These are phyloP conservation scores for Lentinus brumalis DNA, from an alignment of 768 basidiomycete genomes.

Conservation along the genomic window DNA sequence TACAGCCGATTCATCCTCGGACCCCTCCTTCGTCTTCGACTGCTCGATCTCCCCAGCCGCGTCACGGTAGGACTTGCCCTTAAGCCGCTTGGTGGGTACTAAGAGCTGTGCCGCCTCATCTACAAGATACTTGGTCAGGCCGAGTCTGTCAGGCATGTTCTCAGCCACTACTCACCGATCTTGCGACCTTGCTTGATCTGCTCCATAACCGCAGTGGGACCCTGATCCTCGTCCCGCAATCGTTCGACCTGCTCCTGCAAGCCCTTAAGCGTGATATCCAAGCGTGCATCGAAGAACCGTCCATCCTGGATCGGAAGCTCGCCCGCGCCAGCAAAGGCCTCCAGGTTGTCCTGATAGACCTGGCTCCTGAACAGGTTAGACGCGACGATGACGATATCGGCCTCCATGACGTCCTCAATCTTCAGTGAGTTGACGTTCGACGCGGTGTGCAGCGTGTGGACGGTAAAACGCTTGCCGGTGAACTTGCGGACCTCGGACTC, in stretches of 20 bases:
- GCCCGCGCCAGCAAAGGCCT: constrained; percentile 66
- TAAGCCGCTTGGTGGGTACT: constrained; percentile 64
- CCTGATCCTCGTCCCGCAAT: constrained; percentile 64
- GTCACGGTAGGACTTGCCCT: constrained; percentile 73
- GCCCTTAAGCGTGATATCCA: constrained; percentile 60
- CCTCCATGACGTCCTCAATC: constrained; percentile 73
- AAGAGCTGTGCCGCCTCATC: constrained; percentile 51
- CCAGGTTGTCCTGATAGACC: constrained; percentile 77
- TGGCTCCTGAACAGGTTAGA: constrained; percentile 82
- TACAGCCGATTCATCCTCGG: neutral
- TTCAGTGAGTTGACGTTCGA: constrained; percentile 70
- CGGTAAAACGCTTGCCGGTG: constrained; percentile 57
- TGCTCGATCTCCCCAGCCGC: constrained; percentile 42
- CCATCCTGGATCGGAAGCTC: constrained; percentile 77
- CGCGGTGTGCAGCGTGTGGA: constrained; percentile 68
- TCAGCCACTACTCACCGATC: constrained; percentile 46
- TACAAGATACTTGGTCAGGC: constrained; percentile 37
- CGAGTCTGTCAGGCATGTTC: neutral
- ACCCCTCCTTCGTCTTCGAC: constrained; percentile 7
- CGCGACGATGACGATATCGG: constrained; percentile 85
- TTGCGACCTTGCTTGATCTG: constrained; percentile 66
- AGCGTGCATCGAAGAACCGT: constrained; percentile 85
- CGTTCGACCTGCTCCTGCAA: constrained; percentile 69
- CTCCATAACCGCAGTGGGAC: constrained; percentile 59
- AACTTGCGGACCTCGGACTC: constrained; percentile 85